Evolutionary conservation across 306 rosid species (phyloP).

Genomic region (cucumber (Cucumis sativus)): DNA sequence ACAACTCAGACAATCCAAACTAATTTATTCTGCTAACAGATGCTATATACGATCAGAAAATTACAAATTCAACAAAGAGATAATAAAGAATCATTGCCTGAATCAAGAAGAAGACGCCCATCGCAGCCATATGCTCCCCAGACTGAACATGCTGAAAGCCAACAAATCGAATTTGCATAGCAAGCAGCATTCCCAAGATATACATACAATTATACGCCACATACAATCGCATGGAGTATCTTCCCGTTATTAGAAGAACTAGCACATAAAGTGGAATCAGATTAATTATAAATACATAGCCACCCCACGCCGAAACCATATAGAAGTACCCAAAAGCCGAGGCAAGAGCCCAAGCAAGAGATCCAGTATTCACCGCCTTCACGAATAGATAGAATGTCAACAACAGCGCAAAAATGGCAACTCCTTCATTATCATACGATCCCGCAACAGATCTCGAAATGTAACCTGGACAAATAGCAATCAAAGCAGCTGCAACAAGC

Average conservation of each 20-base stretch:
- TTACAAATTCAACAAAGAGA: neutral
- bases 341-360: conserved; percentile 80
- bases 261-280: conserved; percentile 78
- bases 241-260: conserved; percentile 72
- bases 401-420: conserved; percentile 79
- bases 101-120: conserved; percentile 98
- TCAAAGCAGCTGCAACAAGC: conserved; percentile 78
- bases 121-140: conserved; percentile 98
- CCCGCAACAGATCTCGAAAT: conserved; percentile 96
- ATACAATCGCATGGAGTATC: conserved; percentile 83
- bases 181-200: conserved; percentile 87
- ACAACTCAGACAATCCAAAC: neutral
- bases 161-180: conserved; percentile 97
- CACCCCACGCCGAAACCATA: conserved; percentile 99
- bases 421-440: conserved; percentile 95
- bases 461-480: conserved; percentile 94
- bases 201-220: conserved; percentile 91
- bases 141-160: conserved; percentile 99
- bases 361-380: conserved; percentile 88
- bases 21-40: neutral
- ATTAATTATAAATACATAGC: conserved; percentile 82
- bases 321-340: conserved; percentile 95
- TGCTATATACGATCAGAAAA: neutral
- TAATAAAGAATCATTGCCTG: conserved; percentile 43
- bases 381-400: conserved; percentile 79